A percentile compares a stretch with the other conserved stretches of the same genome.
Conservation (phyloP, 2,329 filamentous ascomycete species). For the Beauveria medogensis region DNA sequence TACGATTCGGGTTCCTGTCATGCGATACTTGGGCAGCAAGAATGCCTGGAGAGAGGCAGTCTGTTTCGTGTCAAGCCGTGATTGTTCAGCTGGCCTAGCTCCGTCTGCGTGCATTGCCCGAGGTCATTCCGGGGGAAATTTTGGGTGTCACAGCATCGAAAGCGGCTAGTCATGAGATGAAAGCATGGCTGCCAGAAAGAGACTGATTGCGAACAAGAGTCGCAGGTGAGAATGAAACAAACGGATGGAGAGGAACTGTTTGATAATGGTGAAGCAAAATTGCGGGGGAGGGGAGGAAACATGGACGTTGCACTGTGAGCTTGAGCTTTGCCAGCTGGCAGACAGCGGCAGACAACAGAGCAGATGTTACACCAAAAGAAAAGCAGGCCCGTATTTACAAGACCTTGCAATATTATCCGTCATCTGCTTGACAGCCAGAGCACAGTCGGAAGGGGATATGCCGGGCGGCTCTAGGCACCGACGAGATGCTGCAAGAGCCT, state of each 20-base stretch:
- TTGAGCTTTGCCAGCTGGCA: too few relatives aligned
- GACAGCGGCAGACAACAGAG: too few relatives aligned
- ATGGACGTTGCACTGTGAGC: not conserved
- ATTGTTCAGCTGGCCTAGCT: not conserved
- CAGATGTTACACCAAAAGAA: too few relatives aligned
- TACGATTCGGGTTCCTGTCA: not conserved
- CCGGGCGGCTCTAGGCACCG: too few relatives aligned
- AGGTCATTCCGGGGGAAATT: not conserved
- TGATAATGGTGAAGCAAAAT: not conserved
- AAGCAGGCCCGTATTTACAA: too few relatives aligned
- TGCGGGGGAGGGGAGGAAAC: constrained; percentile 3
- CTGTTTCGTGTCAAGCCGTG: constrained; percentile 3
- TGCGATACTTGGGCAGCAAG: constrained; percentile 5
- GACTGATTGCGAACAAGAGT: not conserved
- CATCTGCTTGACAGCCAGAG: too few relatives aligned
- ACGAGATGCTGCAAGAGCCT: too few relatives aligned
- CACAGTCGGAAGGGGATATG: too few relatives aligned
- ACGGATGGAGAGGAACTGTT: not conserved
- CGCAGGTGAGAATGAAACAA: not conserved
- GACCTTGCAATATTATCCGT: too few relatives aligned
- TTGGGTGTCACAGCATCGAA: not conserved
- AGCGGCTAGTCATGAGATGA: not conserved
- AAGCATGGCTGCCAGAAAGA: not conserved
- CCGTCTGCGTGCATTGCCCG: not conserved
- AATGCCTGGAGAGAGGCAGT: not conserved